Evolutionary conservation across 2,329 filamentous ascomycete species (phyloP).

Genomic region (Sporothrix inflata): DNA sequence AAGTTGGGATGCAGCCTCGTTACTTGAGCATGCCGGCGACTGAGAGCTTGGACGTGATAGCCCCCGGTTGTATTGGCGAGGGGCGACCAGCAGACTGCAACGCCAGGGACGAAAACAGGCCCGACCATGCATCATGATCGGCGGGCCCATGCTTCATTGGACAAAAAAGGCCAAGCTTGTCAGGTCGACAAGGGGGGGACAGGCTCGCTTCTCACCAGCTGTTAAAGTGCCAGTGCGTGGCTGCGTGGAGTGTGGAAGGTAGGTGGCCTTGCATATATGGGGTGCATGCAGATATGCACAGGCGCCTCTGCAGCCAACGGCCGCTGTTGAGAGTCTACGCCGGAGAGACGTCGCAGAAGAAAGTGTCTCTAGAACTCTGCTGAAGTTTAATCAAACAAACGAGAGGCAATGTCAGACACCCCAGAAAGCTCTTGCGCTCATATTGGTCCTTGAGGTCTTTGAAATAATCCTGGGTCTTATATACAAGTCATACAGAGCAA

Average conservation of each 20-base stretch:
- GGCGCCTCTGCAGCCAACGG: background rate
- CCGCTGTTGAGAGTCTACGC: background rate
- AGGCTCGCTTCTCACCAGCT: background rate
- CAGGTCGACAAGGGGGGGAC: background rate
- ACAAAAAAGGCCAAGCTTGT: background rate
- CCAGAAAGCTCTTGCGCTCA: background rate
- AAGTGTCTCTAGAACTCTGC: too few species aligned
- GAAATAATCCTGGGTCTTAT: background rate
- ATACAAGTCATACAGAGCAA: background rate
- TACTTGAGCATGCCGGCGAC: background rate
- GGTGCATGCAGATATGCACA: constrained; percentile 13
- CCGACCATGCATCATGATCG: background rate
- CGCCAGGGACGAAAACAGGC: background rate
- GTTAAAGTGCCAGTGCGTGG: background rate
- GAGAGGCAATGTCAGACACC: background rate
- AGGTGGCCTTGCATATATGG: constrained; percentile 6
- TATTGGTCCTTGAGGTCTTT: background rate
- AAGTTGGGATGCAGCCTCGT: background rate
- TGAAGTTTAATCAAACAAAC: background rate
- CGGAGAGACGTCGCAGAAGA: too few species aligned
- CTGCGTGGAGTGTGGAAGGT: background rate
- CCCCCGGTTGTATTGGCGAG: background rate
- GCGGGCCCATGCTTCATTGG: constrained; percentile 9
- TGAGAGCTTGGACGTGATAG: background rate
- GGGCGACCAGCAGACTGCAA: constrained; percentile 3